Evolutionary conservation across 1,139 yeast species (phyloP), one percentile per base, ranked within the genome.

Genomic region (Pichia sp.): DNA sequence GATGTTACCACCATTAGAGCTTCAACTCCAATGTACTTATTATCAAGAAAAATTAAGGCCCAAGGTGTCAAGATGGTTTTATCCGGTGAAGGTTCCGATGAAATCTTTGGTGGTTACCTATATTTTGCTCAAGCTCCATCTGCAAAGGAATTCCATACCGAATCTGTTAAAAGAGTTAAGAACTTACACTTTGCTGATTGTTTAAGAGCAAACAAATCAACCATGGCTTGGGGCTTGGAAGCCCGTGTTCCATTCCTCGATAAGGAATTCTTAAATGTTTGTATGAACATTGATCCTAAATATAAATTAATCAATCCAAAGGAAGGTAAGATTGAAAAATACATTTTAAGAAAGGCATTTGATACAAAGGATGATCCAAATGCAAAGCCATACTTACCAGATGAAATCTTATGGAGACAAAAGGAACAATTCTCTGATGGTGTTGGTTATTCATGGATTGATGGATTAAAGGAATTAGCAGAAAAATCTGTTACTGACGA

Each of bases 141-240:
- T 50, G 83, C 96, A 46, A 74, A 73, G 52, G 97, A 86, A 60
- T 92, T 92, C 88, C 98, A 92, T 70, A 75, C 81, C 56, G 99
- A 92, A 73, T 85, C 95, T 71, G 96, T 94, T 53, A 75, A 84
- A 72, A 80, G 99, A 69, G 97, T 92, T 61, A 88, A 92, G 77
- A 90, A 92, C 90, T 77, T 92, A 71, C 97, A 92, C 70, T 82
- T 82, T 61, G 90, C 98, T 55, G 98, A 92, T 73, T 90, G 97
- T 74, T 76, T 92, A 67, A 85, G 99, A 70, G 99, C 99, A 59
- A 92, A 92, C 87, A 92, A 92, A 74, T 90, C 97, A 34, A 92
- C 99, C 54, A 87, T 92, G 97, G 98, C 99, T 39, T 92, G 99
- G 99, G 99, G 99, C 68, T 79, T 92, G 59, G 99, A 92, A 74